phyloP scores from a whole-genome alignment of 2,329 filamentous ascomycete species.

The Endothia cerciana region DNA sequence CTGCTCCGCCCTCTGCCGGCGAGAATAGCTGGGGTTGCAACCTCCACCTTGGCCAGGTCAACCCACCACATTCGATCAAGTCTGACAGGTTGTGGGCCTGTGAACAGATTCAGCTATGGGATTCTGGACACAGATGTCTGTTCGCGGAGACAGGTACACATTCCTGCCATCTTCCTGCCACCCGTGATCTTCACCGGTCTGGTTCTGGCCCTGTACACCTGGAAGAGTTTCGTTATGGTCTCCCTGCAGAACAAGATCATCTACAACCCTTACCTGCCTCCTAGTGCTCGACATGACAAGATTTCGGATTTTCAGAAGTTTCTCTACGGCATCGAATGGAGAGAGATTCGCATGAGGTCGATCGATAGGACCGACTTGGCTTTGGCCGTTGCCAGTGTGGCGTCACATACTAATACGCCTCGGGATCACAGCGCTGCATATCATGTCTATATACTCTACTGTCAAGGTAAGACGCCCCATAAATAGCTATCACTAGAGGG shows the following conservation, averaged over 20 bases:
- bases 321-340: slow-evolving; percentile 68
- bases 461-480: slow-evolving; percentile 50
- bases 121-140: background rate
- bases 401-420: slow-evolving; percentile 26
- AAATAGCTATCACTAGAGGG: too few species aligned
- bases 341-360: slow-evolving; percentile 62
- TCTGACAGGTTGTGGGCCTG: background rate
- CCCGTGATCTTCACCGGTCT: slow-evolving; percentile 70
- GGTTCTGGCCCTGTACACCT: slow-evolving; percentile 65
- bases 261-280: slow-evolving; percentile 77
- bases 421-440: background rate
- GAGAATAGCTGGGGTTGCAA: background rate
- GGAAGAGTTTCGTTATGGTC: slow-evolving; percentile 75
- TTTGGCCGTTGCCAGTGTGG: slow-evolving; percentile 57
- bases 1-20: slow-evolving; percentile 22
- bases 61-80: slow-evolving; percentile 20
- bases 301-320: slow-evolving; percentile 65
- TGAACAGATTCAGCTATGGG: slow-evolving; percentile 13
- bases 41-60: slow-evolving; percentile 25
- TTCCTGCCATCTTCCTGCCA: slow-evolving; percentile 57
- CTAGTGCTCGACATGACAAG: slow-evolving; percentile 68
- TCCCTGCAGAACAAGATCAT: slow-evolving; percentile 81
- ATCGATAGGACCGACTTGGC: slow-evolving; percentile 69
- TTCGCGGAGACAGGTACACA: slow-evolving; percentile 39
- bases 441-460: slow-evolving; percentile 59